These are phyloP conservation scores for Magnolia officinalis DNA, from an alignment of 164 flowering plant genomes.

Conservation along the genomic window DNA sequence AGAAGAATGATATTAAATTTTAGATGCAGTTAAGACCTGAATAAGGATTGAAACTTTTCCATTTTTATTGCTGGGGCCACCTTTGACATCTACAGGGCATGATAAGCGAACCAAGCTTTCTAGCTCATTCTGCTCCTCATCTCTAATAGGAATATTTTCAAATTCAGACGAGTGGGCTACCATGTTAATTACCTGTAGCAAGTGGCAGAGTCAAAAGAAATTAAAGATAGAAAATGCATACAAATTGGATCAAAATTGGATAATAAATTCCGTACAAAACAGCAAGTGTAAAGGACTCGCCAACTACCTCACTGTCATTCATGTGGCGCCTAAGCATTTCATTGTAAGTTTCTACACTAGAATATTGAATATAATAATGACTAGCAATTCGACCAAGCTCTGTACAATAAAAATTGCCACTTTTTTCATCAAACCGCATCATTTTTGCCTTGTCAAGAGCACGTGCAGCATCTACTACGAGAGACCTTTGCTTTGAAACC, in stretches of 20 bases:
- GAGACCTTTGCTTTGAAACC: conserved; percentile 79
- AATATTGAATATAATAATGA: conserved; percentile 93
- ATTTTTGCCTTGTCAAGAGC: conserved; percentile 96
- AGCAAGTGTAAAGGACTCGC: not conserved
- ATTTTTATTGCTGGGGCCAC: conserved; percentile 91
- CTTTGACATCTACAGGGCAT: conserved; percentile 90
- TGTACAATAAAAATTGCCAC: conserved; percentile 97
- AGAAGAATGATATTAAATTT: not conserved
- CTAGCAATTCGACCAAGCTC: conserved; percentile 99
- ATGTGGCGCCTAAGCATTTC: conserved; percentile 92
- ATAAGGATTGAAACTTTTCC: conserved; percentile 97
- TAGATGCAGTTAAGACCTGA: conserved; percentile 50
- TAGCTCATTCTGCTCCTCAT: conserved; percentile 91
- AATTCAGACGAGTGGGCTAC: conserved; percentile 98
- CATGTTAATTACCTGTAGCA: conserved; percentile 81
- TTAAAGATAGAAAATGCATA: not conserved
- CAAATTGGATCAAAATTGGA: not conserved
- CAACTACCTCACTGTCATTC: conserved; percentile 90
- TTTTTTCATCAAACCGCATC: conserved; percentile 99
- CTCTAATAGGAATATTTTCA: conserved; percentile 95
- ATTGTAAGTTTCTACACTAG: conserved; percentile 97
- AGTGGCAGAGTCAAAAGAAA: conserved; percentile 9
- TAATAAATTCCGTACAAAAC: not conserved
- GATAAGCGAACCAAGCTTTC: conserved; percentile 62
- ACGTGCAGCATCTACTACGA: conserved; percentile 93